A percentile compares a stretch with the other conserved stretches of the same genome.
phyloP scores from a whole-genome alignment of 2,329 filamentous ascomycete genomes.

The Fusarium sp. region DNA sequence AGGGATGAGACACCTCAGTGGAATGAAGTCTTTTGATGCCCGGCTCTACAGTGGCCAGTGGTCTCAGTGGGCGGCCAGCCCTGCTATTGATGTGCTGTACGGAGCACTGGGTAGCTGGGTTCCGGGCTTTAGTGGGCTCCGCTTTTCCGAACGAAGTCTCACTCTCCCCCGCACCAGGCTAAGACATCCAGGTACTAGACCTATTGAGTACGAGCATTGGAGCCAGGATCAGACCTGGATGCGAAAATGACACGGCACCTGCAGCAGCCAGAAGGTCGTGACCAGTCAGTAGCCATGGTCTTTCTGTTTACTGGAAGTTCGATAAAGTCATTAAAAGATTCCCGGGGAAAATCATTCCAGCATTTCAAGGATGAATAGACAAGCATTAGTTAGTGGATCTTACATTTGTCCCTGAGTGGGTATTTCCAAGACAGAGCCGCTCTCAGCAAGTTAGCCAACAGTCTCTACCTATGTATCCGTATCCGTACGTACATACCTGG shows the following conservation, averaged over 20 bases:
- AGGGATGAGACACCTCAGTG: conserved; percentile 10
- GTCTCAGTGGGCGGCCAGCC: conserved; percentile 14
- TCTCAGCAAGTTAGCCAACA: too few species aligned
- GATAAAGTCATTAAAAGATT: conserved; percentile 12
- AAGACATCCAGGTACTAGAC: conserved; percentile 42
- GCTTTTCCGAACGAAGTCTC: conserved; percentile 47
- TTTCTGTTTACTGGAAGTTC: background rate
- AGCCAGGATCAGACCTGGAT: conserved; percentile 30
- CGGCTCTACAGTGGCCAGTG: conserved; percentile 14
- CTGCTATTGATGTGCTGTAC: conserved; percentile 4
- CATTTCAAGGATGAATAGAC: conserved; percentile 21
- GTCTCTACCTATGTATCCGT: too few species aligned
- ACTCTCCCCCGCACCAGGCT: conserved; percentile 48
- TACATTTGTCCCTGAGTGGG: background rate
- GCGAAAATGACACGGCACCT: conserved; percentile 41
- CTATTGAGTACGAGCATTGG: conserved; percentile 20
- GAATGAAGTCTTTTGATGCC: conserved; percentile 15
- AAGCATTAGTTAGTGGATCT: background rate
- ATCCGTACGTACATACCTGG: too few species aligned
- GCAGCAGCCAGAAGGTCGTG: conserved; percentile 13
- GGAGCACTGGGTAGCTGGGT: background rate
- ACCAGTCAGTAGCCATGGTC: background rate
- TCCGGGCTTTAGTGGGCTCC: conserved; percentile 24
- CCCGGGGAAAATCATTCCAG: conserved; percentile 27
- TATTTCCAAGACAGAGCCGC: background rate